Evolutionary conservation across 441 rosid species (phyloP), one percentile per base, ranked within the genome.

Genomic region (Viola pubescens): DNA sequence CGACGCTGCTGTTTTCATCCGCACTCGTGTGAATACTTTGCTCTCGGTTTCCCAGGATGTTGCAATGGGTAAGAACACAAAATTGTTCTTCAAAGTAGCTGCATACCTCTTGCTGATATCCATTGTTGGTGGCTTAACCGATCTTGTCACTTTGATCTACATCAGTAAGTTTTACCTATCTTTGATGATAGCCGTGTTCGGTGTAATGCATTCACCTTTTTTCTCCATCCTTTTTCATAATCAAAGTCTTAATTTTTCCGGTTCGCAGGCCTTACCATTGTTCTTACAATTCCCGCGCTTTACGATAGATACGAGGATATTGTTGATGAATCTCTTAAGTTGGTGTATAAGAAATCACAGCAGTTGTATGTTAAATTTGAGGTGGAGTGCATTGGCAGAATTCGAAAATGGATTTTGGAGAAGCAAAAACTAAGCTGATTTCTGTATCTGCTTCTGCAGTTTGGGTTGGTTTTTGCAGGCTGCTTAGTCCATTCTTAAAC

Each of bases 1-100:
- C 16, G 76, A 85, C 70, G 68, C 68, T 43, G 83, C 82, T 12
- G 71, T 52, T 54, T 56, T 72, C 7, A 57, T 82, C 56, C 83
- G 83, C 37, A 54, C 67, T 56, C 80, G 44, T 51, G 54, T 84
- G 52, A 94, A 88, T 65, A 69, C 70, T 13, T 68, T 88, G 34
- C 84, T 90, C 5, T 79, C 85, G 48, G 78, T 63, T 62, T 90
- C 82, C 53, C 74, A 82, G 67, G 84, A 88, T 70, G 77, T 85
- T 69, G 94, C 94, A 19, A 60, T 94, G 68, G 97, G 87, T 7
- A 94, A 75, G 74, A 81, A 94, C 74, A 65, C 94, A 7, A 67
- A 70, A 71, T 56, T 83, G 70, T 90, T 75, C 77, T 64, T 81
- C 71, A 79, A 67, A 77, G 80, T 80, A 26, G 91, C 94, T 14